These are phyloP conservation scores for Polygonum maritimum DNA, from an alignment of 148 eudicot species.

Conservation along the genomic window DNA sequence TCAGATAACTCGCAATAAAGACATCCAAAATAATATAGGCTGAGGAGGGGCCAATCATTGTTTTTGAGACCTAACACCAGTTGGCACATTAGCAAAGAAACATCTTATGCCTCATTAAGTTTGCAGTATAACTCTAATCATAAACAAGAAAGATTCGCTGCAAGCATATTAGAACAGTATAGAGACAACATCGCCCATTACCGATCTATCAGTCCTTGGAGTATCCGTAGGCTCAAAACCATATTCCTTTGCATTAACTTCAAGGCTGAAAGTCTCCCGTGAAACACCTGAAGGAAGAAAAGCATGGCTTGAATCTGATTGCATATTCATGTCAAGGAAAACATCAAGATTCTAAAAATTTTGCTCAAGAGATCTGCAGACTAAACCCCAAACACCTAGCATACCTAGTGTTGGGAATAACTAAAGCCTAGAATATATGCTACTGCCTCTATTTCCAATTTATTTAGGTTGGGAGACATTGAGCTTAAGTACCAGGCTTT, in stretches of 20 bases:
- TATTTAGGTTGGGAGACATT: too few species aligned
- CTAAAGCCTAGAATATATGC: too few species aligned
- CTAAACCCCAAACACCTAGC: background rate
- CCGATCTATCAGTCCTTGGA: conserved; percentile 98
- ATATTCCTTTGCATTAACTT: conserved; percentile 72
- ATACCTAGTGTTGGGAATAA: too few species aligned
- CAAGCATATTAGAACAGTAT: background rate
- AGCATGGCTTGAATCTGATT: background rate
- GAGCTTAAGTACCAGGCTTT: too few species aligned
- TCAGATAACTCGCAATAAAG: background rate
- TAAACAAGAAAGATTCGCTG: background rate
- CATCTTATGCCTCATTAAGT: background rate
- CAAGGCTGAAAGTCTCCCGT: conserved; percentile 62
- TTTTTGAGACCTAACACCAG: background rate
- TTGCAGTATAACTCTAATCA: background rate
- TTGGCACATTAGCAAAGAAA: background rate
- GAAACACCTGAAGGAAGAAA: conserved; percentile 59
- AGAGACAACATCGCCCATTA: conserved; percentile 12
- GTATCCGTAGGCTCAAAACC: conserved; percentile 89
- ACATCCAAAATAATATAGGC: background rate
- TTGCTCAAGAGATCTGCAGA: background rate
- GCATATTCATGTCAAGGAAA: background rate
- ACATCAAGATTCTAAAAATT: background rate
- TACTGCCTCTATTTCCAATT: too few species aligned
- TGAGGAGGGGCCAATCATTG: background rate